These are phyloP conservation scores for Opeltia flavorubescens DNA, from an alignment of 495 filamentous ascomycete species.

Conservation along the genomic window DNA sequence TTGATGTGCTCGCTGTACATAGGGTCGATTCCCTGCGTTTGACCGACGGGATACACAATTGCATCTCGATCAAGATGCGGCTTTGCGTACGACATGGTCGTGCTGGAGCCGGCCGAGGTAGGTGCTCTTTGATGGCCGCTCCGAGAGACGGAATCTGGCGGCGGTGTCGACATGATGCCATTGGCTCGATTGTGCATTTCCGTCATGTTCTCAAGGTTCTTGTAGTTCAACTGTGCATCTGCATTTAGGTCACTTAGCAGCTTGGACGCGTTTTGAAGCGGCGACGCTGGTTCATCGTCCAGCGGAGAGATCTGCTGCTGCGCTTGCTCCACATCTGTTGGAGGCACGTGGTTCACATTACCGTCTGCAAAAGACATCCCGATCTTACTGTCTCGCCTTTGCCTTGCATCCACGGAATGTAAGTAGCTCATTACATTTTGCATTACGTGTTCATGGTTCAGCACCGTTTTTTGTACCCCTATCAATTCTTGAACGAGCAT, in stretches of 20 bases:
- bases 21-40: slow-evolving; percentile 83
- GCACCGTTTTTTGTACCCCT: slow-evolving; percentile 75
- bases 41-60: slow-evolving; percentile 80
- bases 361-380: slow-evolving; percentile 31
- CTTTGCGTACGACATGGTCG: slow-evolving; percentile 37
- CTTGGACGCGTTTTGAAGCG: slow-evolving; percentile 80
- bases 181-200: slow-evolving; percentile 48
- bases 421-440: slow-evolving; percentile 60
- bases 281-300: slow-evolving; percentile 65
- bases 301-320: slow-evolving; percentile 29
- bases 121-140: slow-evolving; percentile 28
- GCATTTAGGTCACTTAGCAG: slow-evolving; percentile 68
- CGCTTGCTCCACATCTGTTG: slow-evolving; percentile 15
- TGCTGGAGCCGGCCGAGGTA: slow-evolving; percentile 34
- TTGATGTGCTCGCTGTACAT: slow-evolving; percentile 88
- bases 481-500: slow-evolving; percentile 79
- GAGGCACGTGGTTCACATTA: slow-evolving; percentile 11
- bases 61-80: slow-evolving; percentile 52
- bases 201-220: slow-evolving; percentile 61
- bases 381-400: slow-evolving; percentile 46
- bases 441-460: slow-evolving; percentile 67
- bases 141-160: slow-evolving; percentile 26
- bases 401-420: slow-evolving; percentile 48
- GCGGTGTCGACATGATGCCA: slow-evolving; percentile 28
- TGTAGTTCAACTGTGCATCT: slow-evolving; percentile 59